Percentiles rank a stretch among this genome's conserved stretches.
These are phyloP conservation scores for Fusarium foetens DNA, from an alignment of 2,329 filamentous ascomycete genomes.

Conservation along the genomic window DNA sequence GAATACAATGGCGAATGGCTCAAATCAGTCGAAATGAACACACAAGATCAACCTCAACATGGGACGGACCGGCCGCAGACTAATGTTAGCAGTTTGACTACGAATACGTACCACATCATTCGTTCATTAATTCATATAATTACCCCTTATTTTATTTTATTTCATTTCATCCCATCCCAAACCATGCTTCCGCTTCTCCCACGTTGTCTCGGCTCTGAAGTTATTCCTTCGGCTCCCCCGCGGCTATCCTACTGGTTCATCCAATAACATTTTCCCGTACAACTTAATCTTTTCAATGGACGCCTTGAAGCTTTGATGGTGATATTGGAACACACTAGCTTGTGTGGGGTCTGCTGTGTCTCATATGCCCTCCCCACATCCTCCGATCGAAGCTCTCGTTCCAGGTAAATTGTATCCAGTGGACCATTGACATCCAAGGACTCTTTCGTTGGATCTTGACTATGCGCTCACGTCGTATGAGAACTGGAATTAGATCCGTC, in stretches of 20 bases:
- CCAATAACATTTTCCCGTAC: constrained; percentile 7
- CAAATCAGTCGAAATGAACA: constrained; percentile 21
- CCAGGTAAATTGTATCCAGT: constrained; percentile 14
- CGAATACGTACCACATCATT: constrained; percentile 8
- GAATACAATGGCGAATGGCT: background rate
- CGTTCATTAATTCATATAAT: background rate
- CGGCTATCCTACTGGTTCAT: background rate
- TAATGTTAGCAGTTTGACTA: constrained; percentile 5
- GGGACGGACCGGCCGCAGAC: constrained; percentile 24
- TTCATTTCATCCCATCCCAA: background rate
- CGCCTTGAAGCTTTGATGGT: constrained; percentile 8
- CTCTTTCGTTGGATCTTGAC: constrained; percentile 8
- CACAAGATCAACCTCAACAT: constrained; percentile 21
- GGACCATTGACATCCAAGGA: constrained; percentile 16
- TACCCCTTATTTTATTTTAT: constrained; percentile 8
- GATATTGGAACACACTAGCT: constrained; percentile 27
- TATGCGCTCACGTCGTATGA: constrained; percentile 3
- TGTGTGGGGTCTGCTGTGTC: constrained; percentile 31
- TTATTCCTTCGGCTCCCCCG: background rate
- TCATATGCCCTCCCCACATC: constrained; percentile 32
- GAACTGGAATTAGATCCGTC: background rate
- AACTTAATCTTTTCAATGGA: constrained; percentile 18
- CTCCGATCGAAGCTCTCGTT: constrained; percentile 22
- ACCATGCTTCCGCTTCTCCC: background rate
- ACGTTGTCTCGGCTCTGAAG: constrained; percentile 3